phyloP scores from a whole-genome alignment of 352 stramenopile species.

The Pythium phragmitis region DNA sequence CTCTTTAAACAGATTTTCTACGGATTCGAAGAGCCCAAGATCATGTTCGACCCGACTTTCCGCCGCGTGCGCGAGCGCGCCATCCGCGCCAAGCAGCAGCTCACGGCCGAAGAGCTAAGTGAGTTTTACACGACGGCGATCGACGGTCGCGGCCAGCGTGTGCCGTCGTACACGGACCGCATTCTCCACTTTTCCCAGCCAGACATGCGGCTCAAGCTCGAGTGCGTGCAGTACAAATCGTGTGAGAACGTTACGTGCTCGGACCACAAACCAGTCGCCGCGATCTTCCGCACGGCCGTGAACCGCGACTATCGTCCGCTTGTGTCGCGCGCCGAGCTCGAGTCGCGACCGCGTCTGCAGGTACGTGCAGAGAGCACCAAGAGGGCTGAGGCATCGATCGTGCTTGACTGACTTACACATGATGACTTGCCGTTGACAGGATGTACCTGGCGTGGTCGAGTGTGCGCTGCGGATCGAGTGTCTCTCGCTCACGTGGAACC shows the following conservation, averaged over 20 bases:
- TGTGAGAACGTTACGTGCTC: conserved; percentile 72
- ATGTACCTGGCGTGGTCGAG: conserved; percentile 57
- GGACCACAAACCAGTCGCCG: conserved; percentile 84
- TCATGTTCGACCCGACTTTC: conserved; percentile 78
- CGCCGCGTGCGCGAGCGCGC: conserved; percentile 51
- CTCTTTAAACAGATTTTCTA: conserved; percentile 51
- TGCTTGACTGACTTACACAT: not conserved
- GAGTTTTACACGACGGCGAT: conserved; percentile 62
- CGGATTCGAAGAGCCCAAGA: conserved; percentile 72
- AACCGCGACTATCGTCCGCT: conserved; percentile 56
- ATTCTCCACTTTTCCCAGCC: conserved; percentile 83
- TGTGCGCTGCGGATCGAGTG: conserved; percentile 60
- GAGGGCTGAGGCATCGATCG: too few relatives aligned
- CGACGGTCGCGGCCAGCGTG: conserved; percentile 54
- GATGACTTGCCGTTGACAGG: conserved; percentile 14
- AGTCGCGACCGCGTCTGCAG: conserved; percentile 57
- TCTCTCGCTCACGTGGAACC: conserved; percentile 48
- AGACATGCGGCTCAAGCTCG: conserved; percentile 62
- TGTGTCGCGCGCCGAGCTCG: conserved; percentile 40
- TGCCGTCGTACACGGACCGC: conserved; percentile 90
- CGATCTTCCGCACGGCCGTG: conserved; percentile 67
- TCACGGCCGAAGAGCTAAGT: conserved; percentile 30
- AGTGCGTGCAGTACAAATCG: conserved; percentile 67
- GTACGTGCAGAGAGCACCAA: not conserved
- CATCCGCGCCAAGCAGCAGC: conserved; percentile 13